Base-by-base conservation (phyloP, 2,329 filamentous ascomycete genomes). In the Fusarium domesticum region DNA sequence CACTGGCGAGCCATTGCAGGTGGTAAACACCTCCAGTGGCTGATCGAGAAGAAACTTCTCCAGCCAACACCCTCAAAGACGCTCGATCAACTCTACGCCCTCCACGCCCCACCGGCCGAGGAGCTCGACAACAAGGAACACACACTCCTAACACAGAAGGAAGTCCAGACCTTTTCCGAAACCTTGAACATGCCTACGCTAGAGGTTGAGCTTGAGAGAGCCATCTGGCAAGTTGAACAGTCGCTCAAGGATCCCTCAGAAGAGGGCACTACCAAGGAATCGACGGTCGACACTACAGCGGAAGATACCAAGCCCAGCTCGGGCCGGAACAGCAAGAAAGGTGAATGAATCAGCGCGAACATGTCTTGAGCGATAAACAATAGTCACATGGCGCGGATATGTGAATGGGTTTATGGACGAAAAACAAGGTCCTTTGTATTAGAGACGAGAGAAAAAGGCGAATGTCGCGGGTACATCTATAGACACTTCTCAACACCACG, bases 1-100 rank as follows among this genome's bases (percentile, higher is more conserved):
- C 89, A 96, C 68, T 95, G 87, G 82, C 81, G 85, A 71, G 93
- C 93, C 41, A 72, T 95, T 42, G 80, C 82, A 30, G 93, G 93
- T 42, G 91, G 89, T 16, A 87, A 83, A 59, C 88, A 97, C 64
- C 72, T 97, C 25, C 81, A 92, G 54, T 93, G 89, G 66, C 78
- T 98, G 11, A 68, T 92, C 32, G 71, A 86, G 45, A 84, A 91
- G 54, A 81, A 85, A 37, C 77, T 93, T 19, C 72, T 95, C 31
- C 75, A 73, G 3, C 73, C 81, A 1, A 73, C 75, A 12, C 83
- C 89, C 1, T 89, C 85, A 1, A 70, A 77, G 12, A 72, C 79
- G 6, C 76, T 98, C 36, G 87, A 96, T 63, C 71, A 81, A 39
- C 73, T 95, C 39, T 98, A 97, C 64, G 19, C 70, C 70, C 31